Evolutionary conservation across 2,329 filamentous ascomycete genomes (phyloP), one percentile per base, ranked within the genome.

Genomic region (Ophiostoma quercus): DNA sequence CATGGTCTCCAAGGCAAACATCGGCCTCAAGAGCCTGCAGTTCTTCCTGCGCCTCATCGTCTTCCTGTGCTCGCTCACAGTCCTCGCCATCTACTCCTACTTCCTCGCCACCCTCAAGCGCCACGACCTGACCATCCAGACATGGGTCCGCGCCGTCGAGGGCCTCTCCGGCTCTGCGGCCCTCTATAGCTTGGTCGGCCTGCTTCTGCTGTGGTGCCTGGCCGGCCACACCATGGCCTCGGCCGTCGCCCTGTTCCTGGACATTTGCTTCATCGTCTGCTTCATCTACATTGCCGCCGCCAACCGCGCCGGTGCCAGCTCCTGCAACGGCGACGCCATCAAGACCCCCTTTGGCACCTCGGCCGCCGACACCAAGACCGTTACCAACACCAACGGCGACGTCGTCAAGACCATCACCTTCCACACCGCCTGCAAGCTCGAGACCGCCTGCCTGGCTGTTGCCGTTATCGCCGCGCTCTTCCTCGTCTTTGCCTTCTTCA

Each of bases 211-310:
- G 9, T 92, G 91, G 82, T 95, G 87, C 77, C 80, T 96, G 6
- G 92, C 91, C 47, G 92, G 92, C 37, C 84, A 90, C 72, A 82
- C 84, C 4, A 83, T 94, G 78, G 90, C 93, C 71, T 90, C 91
- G 3, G 84, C 89, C 76, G 73, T 95, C 69, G 91, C 87, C 73
- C 87, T 96, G 73, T 72, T 94, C 32, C 82, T 97, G 66, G 92
- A 97, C 76, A 75, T 95, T 68, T 85, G 85, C 75, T 96, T 97
- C 79, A 81, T 87, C 68, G 92, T 85, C 57, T 87, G 84, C 71
- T 95, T 95, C 82, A 86, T 96, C 76, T 96, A 93, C 76, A 86
- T 97, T 71, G 92, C 93, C 0, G 82, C 89, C 67, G 84, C 92
- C 73, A 94, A 91, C 71, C 85, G 90, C 51, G 80, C 86, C 70